These are phyloP conservation scores for Penicillium digitatum DNA, from an alignment of 2,329 filamentous ascomycete species.

Conservation along the genomic window DNA sequence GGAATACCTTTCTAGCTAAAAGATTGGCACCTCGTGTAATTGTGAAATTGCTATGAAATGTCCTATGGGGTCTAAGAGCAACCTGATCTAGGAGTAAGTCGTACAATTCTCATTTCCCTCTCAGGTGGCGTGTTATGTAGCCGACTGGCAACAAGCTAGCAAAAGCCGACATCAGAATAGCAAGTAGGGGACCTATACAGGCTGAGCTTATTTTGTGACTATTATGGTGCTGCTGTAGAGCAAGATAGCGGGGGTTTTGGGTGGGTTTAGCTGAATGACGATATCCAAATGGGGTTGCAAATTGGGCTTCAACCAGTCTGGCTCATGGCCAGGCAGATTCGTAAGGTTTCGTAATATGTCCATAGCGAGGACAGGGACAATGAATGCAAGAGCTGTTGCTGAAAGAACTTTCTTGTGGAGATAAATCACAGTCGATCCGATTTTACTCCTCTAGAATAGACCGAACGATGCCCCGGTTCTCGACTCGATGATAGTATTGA, in stretches of 20 bases:
- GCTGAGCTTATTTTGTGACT: background rate
- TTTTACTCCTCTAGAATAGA: conserved; percentile 28
- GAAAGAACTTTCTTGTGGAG: too few species aligned
- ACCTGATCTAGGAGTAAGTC: too few species aligned
- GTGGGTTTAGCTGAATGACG: background rate
- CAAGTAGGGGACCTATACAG: background rate
- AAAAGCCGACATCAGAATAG: background rate
- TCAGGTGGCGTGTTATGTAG: too few species aligned
- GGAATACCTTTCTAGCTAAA: too few species aligned
- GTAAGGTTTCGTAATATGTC: conserved; percentile 14
- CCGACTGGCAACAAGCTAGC: too few species aligned
- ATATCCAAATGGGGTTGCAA: background rate
- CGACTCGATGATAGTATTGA: conserved; percentile 39
- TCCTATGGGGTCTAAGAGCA: too few species aligned
- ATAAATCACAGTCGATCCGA: background rate
- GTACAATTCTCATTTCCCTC: too few species aligned
- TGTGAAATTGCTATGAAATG: too few species aligned
- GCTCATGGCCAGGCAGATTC: background rate
- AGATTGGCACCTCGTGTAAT: too few species aligned
- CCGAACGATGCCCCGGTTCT: conserved; percentile 38
- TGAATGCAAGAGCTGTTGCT: conserved; percentile 4
- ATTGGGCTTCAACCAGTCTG: background rate
- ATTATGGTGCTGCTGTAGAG: background rate
- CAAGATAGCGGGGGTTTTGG: background rate
- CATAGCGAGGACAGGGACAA: conserved; percentile 3